Base-by-base conservation (phyloP, 352 stramenopile genomes). In the Plasmopara muralis region DNA sequence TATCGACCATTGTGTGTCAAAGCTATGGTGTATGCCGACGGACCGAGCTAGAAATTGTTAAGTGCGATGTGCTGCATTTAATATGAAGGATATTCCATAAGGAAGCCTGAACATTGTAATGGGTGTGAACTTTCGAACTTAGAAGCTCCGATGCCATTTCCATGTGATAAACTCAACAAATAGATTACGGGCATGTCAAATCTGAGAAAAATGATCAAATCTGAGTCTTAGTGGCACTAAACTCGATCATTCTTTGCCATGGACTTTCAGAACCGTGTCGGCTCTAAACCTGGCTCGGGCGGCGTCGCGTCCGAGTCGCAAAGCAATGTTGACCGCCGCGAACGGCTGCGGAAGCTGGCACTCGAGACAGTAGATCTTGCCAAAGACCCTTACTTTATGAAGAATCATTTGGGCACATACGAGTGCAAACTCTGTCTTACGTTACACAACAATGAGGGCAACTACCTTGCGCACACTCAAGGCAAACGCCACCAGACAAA, bases 311-410 rank as follows among this genome's bases (percentile, higher is more conserved):
- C 81, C 25, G 79, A 85, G 34, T 84, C 77, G 40, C 77, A 90
- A 64, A 68, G 64, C 40, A 91, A 91, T 68, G 80, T 97, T 6
- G 95, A 99, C 73, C 86, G 95, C 14, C 94, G 97, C 63, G 96
- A 99, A 69, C 84, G 97, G 0, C 74, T 99, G 47, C 80, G 93
- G 18, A 97, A 98, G 71, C 73, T 99, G 34, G 97, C 96, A n/a
- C 81, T 99, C 49, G 97, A 99, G 83, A 98, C 93, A 5, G 90
- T 99, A 52, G 97, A 99, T 72, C 74, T 99, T 31, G 95, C 93
- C 28, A 99, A 99, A 61, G 96, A 99, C 64, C 97, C 97, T 40
- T 99, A 99, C 74, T 96, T 99, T 43, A 97, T 99, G 86, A 90
- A 97, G 55, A 99, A 99, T 74, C 95, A 99, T 72, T 70, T 99